Percentiles rank a stretch among this genome's conserved stretches.
Evolutionary conservation across 192 early-diverging fungal species (phyloP).

Genomic region (Backusella australiensis): DNA sequence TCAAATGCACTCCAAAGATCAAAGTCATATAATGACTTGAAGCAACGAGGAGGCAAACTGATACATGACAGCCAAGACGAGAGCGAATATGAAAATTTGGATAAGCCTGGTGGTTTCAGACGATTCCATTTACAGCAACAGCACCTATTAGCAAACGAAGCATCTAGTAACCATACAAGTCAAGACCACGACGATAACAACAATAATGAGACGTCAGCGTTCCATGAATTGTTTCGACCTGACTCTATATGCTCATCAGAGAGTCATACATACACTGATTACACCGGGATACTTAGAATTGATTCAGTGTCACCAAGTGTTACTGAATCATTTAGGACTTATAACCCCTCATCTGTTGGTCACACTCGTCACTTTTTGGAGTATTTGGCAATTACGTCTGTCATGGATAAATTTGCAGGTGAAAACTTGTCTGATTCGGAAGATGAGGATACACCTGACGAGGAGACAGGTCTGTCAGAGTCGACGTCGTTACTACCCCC

Average conservation of each 20-base stretch:
- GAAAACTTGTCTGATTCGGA: constrained; percentile 42
- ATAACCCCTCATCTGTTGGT: background rate
- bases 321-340: background rate
- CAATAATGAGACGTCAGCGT: background rate
- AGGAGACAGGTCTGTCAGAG: constrained; percentile 27
- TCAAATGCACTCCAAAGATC: constrained; percentile 29
- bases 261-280: constrained; percentile 32
- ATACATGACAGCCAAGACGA: constrained; percentile 20
- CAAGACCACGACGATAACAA: background rate
- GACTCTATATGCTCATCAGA: constrained; percentile 13
- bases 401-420: constrained; percentile 48
- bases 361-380: constrained; percentile 34
- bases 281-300: constrained; percentile 20
- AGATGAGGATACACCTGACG: constrained; percentile 16
- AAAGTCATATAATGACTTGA: constrained; percentile 14
- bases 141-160: background rate
- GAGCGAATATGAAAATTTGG: constrained; percentile 44
- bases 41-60: background rate
- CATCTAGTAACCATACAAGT: background rate
- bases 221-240: constrained; percentile 21
- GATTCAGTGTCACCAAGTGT: constrained; percentile 8
- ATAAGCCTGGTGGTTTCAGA: constrained; percentile 79
- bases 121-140: constrained; percentile 71
- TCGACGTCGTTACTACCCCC: constrained; percentile 12
- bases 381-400: constrained; percentile 37